Evolutionary conservation across 2,329 filamentous ascomycete species (phyloP).

Genomic region (Hypoxylon sp.): DNA sequence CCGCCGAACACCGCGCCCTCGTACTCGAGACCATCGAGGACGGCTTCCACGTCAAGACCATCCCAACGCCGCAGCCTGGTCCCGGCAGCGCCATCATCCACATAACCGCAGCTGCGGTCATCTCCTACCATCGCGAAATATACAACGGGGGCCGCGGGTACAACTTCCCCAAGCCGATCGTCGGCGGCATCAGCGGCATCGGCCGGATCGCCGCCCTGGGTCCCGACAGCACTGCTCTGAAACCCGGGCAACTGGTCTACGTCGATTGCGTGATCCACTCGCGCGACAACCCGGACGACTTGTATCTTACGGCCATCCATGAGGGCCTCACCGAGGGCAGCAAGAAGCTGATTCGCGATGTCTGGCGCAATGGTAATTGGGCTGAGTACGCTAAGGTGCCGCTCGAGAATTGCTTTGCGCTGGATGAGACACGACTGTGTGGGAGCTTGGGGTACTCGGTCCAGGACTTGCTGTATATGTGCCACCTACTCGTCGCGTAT

Average conservation of each 20-base stretch:
- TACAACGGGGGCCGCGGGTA: constrained; percentile 56
- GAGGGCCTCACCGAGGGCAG: constrained; percentile 49
- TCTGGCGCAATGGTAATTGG: constrained; percentile 54
- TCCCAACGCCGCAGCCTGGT: constrained; percentile 53
- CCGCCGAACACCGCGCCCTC: constrained; percentile 50
- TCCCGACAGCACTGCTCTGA: constrained; percentile 53
- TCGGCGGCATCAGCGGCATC: constrained; percentile 53
- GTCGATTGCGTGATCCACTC: constrained; percentile 54
- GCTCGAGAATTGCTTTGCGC: constrained; percentile 55
- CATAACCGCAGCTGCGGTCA: constrained; percentile 56
- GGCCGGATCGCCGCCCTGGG: constrained; percentile 55
- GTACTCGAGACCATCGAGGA: constrained; percentile 47
- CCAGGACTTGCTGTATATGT: constrained; percentile 58
- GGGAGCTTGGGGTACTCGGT: constrained; percentile 57
- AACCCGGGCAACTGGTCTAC: constrained; percentile 55
- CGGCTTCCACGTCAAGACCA: constrained; percentile 51
- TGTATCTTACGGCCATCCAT: constrained; percentile 52
- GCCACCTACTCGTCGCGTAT: constrained; percentile 58
- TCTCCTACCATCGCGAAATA: constrained; percentile 60
- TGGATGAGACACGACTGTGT: constrained; percentile 54
- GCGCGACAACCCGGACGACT: constrained; percentile 53
- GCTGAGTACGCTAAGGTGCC: constrained; percentile 57
- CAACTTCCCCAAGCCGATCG: constrained; percentile 51
- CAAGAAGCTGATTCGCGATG: constrained; percentile 51
- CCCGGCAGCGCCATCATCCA: constrained; percentile 59